Evolutionary conservation across 306 rosid species (phyloP).

Genomic region (Citrullus colocynthis): DNA sequence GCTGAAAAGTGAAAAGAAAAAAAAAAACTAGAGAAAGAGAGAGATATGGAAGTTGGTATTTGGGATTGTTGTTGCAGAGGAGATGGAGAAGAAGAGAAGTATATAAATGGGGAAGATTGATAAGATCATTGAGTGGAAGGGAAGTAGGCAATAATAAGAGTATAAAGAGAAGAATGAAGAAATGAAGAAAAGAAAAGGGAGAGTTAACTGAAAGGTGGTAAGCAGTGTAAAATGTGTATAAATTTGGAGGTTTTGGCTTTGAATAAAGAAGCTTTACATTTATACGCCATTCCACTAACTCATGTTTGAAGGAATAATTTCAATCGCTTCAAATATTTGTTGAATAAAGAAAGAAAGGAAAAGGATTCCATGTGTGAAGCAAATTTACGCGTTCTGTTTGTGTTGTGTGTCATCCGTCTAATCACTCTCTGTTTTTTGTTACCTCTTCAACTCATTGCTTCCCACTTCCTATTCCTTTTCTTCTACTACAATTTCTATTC

Average conservation of each 20-base stretch:
- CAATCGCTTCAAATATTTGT: not conserved
- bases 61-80: slow-evolving; percentile 16
- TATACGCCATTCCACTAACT: slow-evolving; percentile 46
- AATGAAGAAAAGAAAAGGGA: not conserved
- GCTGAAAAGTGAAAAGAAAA: not conserved
- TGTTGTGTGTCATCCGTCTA: slow-evolving; percentile 12
- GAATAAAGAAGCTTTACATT: slow-evolving; percentile 60
- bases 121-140: slow-evolving; percentile 22
- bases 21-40: not conserved
- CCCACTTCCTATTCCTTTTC: not conserved
- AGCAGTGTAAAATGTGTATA: slow-evolving; percentile 3
- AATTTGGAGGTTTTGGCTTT: slow-evolving; percentile 18
- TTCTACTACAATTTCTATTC: not conserved
- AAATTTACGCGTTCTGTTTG: slow-evolving; percentile 7
- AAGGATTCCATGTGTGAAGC: not conserved
- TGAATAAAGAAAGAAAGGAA: not conserved
- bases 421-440: not conserved
- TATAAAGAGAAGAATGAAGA: not conserved
- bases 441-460: not conserved
- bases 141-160: slow-evolving; percentile 11
- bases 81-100: slow-evolving; percentile 27
- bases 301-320: slow-evolving; percentile 6
- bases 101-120: slow-evolving; percentile 44
- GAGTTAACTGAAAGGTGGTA: too few relatives aligned
- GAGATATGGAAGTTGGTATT: slow-evolving; percentile 2